phyloP scores from a whole-genome alignment of 371 early-diverging fungal genomes.

The Syncephalastrum sp. region DNA sequence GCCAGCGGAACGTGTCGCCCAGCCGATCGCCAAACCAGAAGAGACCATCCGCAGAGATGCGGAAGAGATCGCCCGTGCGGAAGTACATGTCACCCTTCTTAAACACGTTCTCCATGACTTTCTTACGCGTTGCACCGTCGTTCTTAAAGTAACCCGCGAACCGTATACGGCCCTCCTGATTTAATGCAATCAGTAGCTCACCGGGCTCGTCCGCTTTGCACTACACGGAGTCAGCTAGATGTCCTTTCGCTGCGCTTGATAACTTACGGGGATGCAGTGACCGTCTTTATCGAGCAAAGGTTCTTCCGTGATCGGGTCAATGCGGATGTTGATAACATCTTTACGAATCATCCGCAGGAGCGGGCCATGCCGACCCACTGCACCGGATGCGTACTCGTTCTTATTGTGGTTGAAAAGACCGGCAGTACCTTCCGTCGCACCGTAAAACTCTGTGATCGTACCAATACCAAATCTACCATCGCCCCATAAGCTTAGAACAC shows the following conservation, averaged over 20 bases:
- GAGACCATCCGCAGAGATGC: constrained; percentile 52
- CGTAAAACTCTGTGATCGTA: constrained; percentile 55
- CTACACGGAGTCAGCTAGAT: not conserved
- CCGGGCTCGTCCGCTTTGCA: constrained; percentile 23
- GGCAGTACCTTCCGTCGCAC: constrained; percentile 36
- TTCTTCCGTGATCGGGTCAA: constrained; percentile 37
- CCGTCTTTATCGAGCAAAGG: constrained; percentile 30
- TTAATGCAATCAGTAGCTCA: constrained; percentile 1
- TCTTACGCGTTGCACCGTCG: constrained; percentile 8
- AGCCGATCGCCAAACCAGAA: constrained; percentile 74
- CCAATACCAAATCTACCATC: constrained; percentile 27
- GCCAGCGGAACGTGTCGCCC: constrained; percentile 78
- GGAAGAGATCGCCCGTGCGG: constrained; percentile 69
- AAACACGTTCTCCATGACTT: constrained; percentile 9
- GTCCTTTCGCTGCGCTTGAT: no score
- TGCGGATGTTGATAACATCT: constrained; percentile 25
- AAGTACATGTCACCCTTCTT: constrained; percentile 29
- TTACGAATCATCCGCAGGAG: constrained; percentile 14
- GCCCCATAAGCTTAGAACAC: no score
- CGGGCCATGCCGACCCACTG: constrained; percentile 45
- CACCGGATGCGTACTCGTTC: constrained; percentile 42
- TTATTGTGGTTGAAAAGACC: constrained; percentile 46
- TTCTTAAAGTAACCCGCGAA: constrained; percentile 17
- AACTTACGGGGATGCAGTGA: constrained; percentile 26
- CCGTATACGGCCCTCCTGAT: not conserved